Conservation (phyloP, 352 stramenopile species). For the Blastocystis sp. region DNA sequence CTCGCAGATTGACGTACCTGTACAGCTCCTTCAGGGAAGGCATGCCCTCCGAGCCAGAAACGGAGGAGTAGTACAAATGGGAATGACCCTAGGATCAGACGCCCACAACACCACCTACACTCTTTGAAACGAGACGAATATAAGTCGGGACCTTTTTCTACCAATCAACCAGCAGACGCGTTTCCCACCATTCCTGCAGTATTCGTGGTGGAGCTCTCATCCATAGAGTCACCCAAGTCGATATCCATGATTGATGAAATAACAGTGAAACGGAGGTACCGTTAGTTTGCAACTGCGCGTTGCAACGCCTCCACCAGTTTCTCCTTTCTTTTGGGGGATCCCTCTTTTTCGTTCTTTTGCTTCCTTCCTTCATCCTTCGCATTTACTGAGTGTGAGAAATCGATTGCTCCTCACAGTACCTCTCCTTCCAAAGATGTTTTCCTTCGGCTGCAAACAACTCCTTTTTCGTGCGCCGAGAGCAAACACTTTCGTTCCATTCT, state of each 20-base stretch:
- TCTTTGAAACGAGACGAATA: slow-evolving; percentile 33
- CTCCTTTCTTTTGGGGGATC: neutral
- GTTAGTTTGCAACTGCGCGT: neutral
- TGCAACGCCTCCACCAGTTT: neutral
- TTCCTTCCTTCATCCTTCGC: no score
- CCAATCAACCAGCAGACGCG: neutral
- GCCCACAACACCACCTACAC: neutral
- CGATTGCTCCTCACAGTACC: no score
- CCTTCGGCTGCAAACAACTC: no score
- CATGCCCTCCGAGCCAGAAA: slow-evolving; percentile 22
- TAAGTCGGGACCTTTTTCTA: neutral
- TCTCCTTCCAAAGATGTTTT: no score
- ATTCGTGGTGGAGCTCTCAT: slow-evolving; percentile 10
- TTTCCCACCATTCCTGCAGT: neutral
- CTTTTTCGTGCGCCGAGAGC: neutral
- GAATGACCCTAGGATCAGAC: neutral
- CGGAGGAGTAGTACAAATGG: slow-evolving; percentile 48
- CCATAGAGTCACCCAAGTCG: slow-evolving; percentile 26
- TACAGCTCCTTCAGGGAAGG: slow-evolving; percentile 43
- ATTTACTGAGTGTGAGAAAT: neutral
- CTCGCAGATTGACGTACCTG: neutral
- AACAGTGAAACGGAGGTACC: neutral
- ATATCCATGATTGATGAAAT: slow-evolving; percentile 10
- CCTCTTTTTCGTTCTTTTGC: no score
- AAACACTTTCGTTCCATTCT: neutral